phyloP scores from a whole-genome alignment of 768 basidiomycete genomes.

The Psilocybe azurescens region DNA sequence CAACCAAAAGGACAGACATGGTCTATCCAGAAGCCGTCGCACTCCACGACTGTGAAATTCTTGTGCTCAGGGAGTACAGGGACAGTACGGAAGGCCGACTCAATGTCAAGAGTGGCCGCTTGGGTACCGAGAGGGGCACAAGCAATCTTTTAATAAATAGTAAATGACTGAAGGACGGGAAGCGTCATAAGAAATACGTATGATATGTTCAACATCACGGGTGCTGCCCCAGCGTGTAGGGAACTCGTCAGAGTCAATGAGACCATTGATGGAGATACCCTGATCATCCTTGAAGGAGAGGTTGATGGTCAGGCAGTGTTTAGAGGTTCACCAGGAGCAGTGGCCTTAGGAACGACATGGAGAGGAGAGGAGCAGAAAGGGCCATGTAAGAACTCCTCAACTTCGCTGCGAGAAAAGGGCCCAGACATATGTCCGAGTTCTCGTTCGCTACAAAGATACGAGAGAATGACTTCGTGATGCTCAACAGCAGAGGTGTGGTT shows the following conservation, averaged over 20 bases:
- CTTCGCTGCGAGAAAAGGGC: conserved; percentile 21
- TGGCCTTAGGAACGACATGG: conserved; percentile 15
- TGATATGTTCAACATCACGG: conserved; percentile 16
- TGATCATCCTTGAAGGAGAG: conserved; percentile 21
- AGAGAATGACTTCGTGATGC: conserved; percentile 15
- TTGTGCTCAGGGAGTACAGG: conserved; percentile 35
- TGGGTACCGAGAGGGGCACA: conserved; percentile 36
- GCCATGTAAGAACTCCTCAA: conserved; percentile 26
- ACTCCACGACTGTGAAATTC: conserved; percentile 16
- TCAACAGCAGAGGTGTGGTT: conserved; percentile 21
- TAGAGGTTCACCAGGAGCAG: conserved; percentile 18
- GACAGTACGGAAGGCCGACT: conserved; percentile 31
- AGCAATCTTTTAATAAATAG: conserved; percentile 19
- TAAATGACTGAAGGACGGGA: background rate
- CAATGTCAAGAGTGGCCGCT: conserved; percentile 40
- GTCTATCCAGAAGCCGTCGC: background rate
- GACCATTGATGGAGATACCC: conserved; percentile 23
- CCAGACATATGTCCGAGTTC: conserved; percentile 27
- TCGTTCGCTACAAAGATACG: conserved; percentile 26
- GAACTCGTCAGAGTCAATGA: conserved; percentile 25
- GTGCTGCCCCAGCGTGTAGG: conserved; percentile 30
- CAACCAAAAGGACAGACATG: conserved; percentile 29
- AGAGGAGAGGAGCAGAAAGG: conserved; percentile 32
- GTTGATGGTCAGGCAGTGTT: conserved; percentile 23
- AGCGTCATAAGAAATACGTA: conserved; percentile 9